Evolutionary conservation across 805 yeast genomes (phyloP).

Genomic region (Spathaspora passalidarum): DNA sequence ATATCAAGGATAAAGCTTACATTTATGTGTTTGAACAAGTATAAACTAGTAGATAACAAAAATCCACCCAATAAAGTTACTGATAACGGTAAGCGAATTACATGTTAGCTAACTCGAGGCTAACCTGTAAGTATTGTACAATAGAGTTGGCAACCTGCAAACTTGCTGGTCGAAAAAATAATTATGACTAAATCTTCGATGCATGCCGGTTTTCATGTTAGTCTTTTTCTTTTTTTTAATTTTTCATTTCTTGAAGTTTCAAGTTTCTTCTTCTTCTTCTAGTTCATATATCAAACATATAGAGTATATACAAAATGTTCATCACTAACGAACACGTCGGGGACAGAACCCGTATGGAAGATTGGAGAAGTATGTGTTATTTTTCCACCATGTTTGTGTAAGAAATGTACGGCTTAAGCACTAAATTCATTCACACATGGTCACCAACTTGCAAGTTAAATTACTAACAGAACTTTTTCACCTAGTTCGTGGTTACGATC

Average conservation of each 20-base stretch:
- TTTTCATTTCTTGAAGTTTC: not conserved
- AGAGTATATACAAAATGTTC: slow-evolving; percentile 54
- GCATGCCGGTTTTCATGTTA: not conserved
- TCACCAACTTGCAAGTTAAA: not conserved
- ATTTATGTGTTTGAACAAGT: slow-evolving; percentile 39
- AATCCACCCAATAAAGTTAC: too few species aligned
- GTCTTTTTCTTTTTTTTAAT: not conserved
- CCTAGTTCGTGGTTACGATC: slow-evolving; percentile 84
- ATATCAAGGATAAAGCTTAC: slow-evolving; percentile 46
- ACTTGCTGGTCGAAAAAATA: not conserved
- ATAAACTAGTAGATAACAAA: too few species aligned
- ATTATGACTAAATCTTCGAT: not conserved
- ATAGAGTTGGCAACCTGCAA: too few species aligned
- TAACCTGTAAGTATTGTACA: too few species aligned
- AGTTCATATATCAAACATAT: not conserved
- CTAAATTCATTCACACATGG: not conserved
- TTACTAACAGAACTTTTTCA: too few species aligned
- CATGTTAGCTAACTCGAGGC: too few species aligned
- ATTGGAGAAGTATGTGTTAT: slow-evolving; percentile 45
- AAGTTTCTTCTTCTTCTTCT: not conserved
- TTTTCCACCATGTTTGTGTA: not conserved
- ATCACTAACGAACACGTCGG: slow-evolving; percentile 81
- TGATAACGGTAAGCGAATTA: too few species aligned
- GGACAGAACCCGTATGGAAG: slow-evolving; percentile 67
- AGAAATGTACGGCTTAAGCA: not conserved